These are phyloP conservation scores for Teunomyces kruisii DNA, from an alignment of 805 yeast species.

Conservation along the genomic window DNA sequence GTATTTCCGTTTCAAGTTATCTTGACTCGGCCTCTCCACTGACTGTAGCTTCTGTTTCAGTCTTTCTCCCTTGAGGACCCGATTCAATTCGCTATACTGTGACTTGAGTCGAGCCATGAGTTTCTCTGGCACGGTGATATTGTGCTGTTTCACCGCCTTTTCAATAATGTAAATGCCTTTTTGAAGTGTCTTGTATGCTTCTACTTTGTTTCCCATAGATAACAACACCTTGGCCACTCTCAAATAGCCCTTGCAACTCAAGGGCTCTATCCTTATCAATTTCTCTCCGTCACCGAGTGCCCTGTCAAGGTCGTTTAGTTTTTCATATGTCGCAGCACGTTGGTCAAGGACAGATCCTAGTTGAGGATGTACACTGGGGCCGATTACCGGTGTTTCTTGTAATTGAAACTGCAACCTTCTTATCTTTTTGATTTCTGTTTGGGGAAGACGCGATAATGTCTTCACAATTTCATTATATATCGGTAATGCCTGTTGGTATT, in stretches of 20 bases:
- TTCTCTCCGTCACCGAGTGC: conserved; percentile 40
- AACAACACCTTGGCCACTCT: conserved; percentile 40
- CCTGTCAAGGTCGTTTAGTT: conserved; percentile 26
- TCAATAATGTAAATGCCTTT: conserved; percentile 39
- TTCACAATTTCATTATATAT: conserved; percentile 26
- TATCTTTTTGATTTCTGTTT: conserved; percentile 7
- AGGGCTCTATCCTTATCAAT: conserved; percentile 39
- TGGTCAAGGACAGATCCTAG: conserved; percentile 40
- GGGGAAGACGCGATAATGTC: conserved; percentile 15
- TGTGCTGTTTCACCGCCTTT: conserved; percentile 24
- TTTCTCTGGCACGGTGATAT: conserved; percentile 29
- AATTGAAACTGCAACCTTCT: conserved; percentile 20
- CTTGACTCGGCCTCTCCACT: conserved; percentile 10
- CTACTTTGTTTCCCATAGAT: conserved; percentile 21
- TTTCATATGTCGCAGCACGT: conserved; percentile 51
- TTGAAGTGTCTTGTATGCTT: conserved; percentile 37
- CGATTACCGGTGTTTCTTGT: conserved; percentile 25
- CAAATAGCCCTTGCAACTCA: conserved; percentile 50
- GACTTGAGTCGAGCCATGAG: conserved; percentile 26
- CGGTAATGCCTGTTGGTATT: conserved; percentile 27
- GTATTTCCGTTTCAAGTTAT: neutral
- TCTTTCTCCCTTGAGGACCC: conserved; percentile 16
- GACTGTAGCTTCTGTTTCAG: conserved; percentile 13
- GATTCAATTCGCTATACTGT: conserved; percentile 23
- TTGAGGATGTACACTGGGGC: conserved; percentile 36